Percentiles rank a stretch among this genome's conserved stretches.
Conservation (phyloP, 768 basidiomycete genomes). For the Pleurotus giganteus region DNA sequence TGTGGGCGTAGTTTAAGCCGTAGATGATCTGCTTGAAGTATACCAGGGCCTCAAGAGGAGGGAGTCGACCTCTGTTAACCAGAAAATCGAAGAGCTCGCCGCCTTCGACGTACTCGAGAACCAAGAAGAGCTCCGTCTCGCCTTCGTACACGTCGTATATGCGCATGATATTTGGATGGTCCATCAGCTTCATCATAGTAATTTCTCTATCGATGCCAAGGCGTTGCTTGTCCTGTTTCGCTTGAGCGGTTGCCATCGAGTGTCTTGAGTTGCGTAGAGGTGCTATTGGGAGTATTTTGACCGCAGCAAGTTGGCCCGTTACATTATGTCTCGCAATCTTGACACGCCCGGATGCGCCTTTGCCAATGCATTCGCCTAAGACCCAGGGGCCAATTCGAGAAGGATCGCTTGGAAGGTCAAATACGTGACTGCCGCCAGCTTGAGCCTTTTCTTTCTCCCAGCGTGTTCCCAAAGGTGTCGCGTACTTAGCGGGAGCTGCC, state of each 20-base stretch:
- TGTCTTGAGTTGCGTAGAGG: constrained; percentile 72
- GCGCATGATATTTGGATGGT: constrained; percentile 94
- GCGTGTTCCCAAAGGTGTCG: constrained; percentile 70
- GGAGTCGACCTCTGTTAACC: constrained; percentile 82
- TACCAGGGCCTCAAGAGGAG: constrained; percentile 76
- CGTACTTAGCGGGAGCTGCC: constrained; percentile 71
- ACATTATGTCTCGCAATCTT: constrained; percentile 86
- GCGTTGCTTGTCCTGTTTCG: constrained; percentile 76
- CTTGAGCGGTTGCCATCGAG: constrained; percentile 62
- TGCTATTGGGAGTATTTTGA: constrained; percentile 91
- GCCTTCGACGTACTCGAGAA: constrained; percentile 93
- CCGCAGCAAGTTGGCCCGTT: constrained; percentile 90
- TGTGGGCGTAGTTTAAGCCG: constrained; percentile 94
- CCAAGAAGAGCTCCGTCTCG: constrained; percentile 85
- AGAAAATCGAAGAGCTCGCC: constrained; percentile 97
- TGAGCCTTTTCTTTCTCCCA: constrained; percentile 89
- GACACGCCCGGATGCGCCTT: constrained; percentile 92
- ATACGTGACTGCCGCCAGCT: constrained; percentile 67
- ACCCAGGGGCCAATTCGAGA: constrained; percentile 89
- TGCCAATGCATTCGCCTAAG: constrained; percentile 90
- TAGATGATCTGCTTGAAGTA: constrained; percentile 97
- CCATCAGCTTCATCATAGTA: constrained; percentile 99
- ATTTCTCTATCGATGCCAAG: constrained; percentile 93
- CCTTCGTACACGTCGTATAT: constrained; percentile 97
- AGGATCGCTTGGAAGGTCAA: constrained; percentile 84